phyloP scores from a whole-genome alignment of 768 basidiomycete species.

The Lactarius evosmus region DNA sequence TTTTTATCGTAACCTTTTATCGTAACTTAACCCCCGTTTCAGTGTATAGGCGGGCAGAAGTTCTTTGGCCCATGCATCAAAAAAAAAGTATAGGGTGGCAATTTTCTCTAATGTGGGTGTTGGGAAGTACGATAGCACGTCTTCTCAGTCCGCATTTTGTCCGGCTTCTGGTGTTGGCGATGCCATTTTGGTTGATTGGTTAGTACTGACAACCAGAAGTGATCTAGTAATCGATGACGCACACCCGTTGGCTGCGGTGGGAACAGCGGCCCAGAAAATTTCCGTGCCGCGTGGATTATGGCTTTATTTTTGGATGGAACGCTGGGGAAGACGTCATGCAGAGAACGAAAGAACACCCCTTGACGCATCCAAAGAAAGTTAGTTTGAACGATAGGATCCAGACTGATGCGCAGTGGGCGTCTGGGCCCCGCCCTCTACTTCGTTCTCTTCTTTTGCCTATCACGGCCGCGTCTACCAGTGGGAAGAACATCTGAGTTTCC shows the following conservation, averaged over 20 bases:
- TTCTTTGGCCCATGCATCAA: no score
- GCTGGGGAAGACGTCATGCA: neutral
- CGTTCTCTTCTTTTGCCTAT: neutral
- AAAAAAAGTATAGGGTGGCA: slow-evolving; percentile 34
- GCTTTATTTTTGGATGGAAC: neutral
- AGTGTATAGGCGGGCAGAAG: no score
- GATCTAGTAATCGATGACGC: neutral
- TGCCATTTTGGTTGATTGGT: neutral
- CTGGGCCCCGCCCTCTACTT: neutral
- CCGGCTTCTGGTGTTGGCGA: neutral
- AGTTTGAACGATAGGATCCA: neutral
- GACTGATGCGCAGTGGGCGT: neutral
- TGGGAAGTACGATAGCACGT: neutral
- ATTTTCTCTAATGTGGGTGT: no score
- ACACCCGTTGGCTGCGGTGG: neutral
- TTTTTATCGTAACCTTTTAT: no score
- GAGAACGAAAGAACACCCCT: neutral
- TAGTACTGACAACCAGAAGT: neutral
- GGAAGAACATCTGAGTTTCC: neutral
- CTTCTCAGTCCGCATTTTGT: neutral
- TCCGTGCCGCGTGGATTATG: no score
- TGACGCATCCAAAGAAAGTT: neutral
- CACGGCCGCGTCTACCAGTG: neutral
- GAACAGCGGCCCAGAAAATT: no score
- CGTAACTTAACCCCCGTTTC: no score